phyloP scores from a whole-genome alignment of 2,329 filamentous ascomycete species.

The Arachnopeziza araneosa region DNA sequence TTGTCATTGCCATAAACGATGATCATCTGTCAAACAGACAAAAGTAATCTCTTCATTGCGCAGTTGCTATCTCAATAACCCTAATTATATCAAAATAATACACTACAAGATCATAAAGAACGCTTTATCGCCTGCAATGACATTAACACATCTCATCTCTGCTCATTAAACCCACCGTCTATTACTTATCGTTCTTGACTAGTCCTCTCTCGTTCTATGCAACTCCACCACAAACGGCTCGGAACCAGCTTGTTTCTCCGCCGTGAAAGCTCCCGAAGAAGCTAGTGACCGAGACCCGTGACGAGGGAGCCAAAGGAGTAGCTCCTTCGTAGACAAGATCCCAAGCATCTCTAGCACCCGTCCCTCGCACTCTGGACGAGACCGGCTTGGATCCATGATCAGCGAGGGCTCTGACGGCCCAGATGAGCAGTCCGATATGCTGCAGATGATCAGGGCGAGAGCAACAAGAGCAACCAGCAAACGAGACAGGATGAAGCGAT shows the following conservation, averaged over 20 bases:
- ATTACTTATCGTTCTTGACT: neutral
- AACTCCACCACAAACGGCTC: slow-evolving; percentile 27
- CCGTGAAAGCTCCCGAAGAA: slow-evolving; percentile 22
- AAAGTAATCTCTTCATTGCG: too few relatives aligned
- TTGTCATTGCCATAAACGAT: slow-evolving; percentile 17
- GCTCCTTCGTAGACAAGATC: slow-evolving; percentile 28
- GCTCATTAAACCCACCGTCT: neutral
- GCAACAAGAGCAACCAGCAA: slow-evolving; percentile 13
- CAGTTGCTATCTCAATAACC: too few relatives aligned
- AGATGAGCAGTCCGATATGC: slow-evolving; percentile 31
- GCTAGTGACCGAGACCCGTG: slow-evolving; percentile 20
- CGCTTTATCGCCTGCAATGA: too few relatives aligned
- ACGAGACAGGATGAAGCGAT: neutral
- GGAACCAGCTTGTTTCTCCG: slow-evolving; percentile 22
- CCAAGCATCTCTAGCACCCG: slow-evolving; percentile 26
- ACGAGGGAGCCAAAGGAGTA: slow-evolving; percentile 30
- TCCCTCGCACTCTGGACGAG: slow-evolving; percentile 24
- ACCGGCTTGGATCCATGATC: too few relatives aligned
- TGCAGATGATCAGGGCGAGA: slow-evolving; percentile 29
- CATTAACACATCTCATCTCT: neutral
- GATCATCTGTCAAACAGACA: too few relatives aligned
- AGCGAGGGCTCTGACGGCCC: slow-evolving; percentile 26
- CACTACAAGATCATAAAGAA: too few relatives aligned
- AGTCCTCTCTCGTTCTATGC: slow-evolving; percentile 8
- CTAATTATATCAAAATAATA: too few relatives aligned